Conservation (phyloP, 2,329 filamentous ascomycete genomes). For the Pseudofabraea citricarpa region DNA sequence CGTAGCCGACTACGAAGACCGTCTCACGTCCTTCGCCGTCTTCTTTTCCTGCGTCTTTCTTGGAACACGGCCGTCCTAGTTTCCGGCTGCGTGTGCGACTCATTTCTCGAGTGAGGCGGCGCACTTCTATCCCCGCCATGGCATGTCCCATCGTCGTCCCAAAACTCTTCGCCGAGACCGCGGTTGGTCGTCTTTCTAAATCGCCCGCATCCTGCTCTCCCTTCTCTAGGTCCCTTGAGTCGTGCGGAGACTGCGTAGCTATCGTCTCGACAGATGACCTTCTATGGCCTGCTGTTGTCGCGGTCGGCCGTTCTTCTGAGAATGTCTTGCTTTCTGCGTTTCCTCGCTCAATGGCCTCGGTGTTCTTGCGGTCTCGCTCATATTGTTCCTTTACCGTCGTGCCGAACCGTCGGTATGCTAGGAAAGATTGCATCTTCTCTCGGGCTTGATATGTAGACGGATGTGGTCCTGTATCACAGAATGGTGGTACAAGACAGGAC, state of each 20-base stretch:
- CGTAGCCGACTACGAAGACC: slow-evolving; percentile 37
- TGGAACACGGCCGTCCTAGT: too few relatives aligned
- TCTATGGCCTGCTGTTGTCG: slow-evolving; percentile 3
- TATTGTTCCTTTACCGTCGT: slow-evolving; percentile 12
- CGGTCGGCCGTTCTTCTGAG: background rate
- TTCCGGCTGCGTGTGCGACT: slow-evolving; percentile 8
- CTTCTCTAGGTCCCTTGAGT: slow-evolving; percentile 15
- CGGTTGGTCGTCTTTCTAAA: slow-evolving; percentile 4
- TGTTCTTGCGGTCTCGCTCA: slow-evolving; percentile 13
- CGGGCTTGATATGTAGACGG: too few relatives aligned
- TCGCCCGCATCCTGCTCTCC: slow-evolving; percentile 7
- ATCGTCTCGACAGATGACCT: slow-evolving; percentile 11
- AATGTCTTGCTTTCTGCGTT: slow-evolving; percentile 11
- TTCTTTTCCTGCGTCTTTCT: background rate
- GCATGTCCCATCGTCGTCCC: slow-evolving; percentile 15
- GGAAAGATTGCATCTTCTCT: slow-evolving; percentile 16
- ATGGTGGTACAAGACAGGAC: too few relatives aligned
- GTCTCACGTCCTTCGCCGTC: slow-evolving; percentile 11
- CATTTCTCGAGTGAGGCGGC: slow-evolving; percentile 14
- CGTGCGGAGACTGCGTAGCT: background rate
- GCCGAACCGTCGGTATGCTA: slow-evolving; percentile 16
- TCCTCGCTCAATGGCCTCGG: slow-evolving; percentile 15
- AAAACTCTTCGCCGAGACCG: slow-evolving; percentile 10
- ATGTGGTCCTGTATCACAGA: too few relatives aligned
- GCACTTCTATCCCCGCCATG: slow-evolving; percentile 17